These are phyloP conservation scores for Coemansia sp. DNA, from an alignment of 192 early-diverging fungal species.

Conservation along the genomic window DNA sequence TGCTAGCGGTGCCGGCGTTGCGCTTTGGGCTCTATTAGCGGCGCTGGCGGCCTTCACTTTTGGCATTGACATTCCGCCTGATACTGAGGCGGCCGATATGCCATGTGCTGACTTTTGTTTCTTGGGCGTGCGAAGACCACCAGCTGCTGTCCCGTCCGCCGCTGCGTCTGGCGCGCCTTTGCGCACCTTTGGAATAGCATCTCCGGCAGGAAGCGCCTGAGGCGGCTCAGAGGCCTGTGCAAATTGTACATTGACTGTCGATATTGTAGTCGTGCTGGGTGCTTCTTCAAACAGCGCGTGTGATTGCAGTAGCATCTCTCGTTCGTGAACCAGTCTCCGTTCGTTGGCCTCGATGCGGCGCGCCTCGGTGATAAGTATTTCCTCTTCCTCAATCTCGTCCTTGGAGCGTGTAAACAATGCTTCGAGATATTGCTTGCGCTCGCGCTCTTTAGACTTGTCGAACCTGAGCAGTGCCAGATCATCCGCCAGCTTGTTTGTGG, in stretches of 20 bases:
- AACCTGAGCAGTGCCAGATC: conserved; percentile 54
- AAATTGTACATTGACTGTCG: conserved; percentile 53
- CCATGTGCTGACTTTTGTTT: conserved; percentile 45
- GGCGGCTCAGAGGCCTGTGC: conserved; percentile 34
- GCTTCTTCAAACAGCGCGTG: conserved; percentile 52
- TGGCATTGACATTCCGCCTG: conserved; percentile 12
- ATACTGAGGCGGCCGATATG: background rate
- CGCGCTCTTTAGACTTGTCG: conserved; percentile 67
- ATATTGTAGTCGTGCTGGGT: conserved; percentile 14
- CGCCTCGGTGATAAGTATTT: conserved; percentile 75
- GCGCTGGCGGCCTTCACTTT: conserved; percentile 1
- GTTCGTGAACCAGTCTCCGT: conserved; percentile 71
- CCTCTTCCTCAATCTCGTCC: conserved; percentile 87
- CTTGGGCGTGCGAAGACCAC: conserved; percentile 26
- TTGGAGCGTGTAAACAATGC: conserved; percentile 70
- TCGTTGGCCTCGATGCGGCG: conserved; percentile 82
- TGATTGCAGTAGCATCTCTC: conserved; percentile 74
- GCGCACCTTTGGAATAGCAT: conserved; percentile 33
- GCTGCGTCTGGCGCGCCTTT: conserved; percentile 31
- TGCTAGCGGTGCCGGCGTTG: conserved; percentile 8
- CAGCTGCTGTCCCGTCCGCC: background rate
- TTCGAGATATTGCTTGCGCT: conserved; percentile 80
- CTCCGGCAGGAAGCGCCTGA: conserved; percentile 1
- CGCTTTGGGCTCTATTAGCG: conserved; percentile 19
- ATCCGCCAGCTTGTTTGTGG: conserved; percentile 53